Conservation (phyloP, 257 asterid genomes). For the Linderniella brevidens region DNA sequence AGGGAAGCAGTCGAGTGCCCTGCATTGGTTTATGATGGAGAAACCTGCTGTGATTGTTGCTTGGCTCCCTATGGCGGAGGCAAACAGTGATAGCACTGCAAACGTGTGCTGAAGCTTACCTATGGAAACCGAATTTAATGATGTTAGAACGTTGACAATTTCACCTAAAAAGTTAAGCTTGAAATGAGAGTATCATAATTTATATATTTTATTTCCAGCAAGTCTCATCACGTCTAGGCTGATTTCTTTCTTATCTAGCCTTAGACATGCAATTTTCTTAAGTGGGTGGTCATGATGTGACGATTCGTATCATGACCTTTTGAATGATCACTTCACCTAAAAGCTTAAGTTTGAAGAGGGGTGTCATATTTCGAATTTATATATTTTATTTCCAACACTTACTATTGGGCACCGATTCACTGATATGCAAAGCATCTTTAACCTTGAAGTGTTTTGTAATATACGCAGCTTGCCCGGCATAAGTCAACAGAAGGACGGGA, state of each 20-base stretch:
- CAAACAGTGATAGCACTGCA: constrained; percentile 61
- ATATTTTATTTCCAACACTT: no score
- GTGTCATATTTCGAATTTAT: no score
- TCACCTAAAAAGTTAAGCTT: neutral
- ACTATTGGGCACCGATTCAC: constrained; percentile 78
- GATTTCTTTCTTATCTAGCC: no score
- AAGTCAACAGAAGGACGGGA: constrained; percentile 64
- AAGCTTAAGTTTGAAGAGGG: no score
- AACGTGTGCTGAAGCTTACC: constrained; percentile 60
- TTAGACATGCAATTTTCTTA: no score
- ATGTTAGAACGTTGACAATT: constrained; percentile 3
- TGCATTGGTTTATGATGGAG: constrained; percentile 91
- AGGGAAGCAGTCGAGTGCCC: constrained; percentile 77
- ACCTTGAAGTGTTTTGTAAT: constrained; percentile 25
- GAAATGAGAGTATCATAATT: no score
- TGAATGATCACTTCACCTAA: no score
- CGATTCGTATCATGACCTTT: no score
- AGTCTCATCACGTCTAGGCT: no score
- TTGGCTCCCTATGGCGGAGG: constrained; percentile 96
- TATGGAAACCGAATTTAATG: constrained; percentile 12
- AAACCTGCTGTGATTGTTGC: constrained; percentile 90
- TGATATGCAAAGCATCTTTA: constrained; percentile 45
- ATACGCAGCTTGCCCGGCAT: constrained; percentile 93
- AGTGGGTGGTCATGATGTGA: no score
- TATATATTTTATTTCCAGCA: no score